Conservation (phyloP, 2,329 filamentous ascomycete genomes). For the Sodiomyces alkalinus region DNA sequence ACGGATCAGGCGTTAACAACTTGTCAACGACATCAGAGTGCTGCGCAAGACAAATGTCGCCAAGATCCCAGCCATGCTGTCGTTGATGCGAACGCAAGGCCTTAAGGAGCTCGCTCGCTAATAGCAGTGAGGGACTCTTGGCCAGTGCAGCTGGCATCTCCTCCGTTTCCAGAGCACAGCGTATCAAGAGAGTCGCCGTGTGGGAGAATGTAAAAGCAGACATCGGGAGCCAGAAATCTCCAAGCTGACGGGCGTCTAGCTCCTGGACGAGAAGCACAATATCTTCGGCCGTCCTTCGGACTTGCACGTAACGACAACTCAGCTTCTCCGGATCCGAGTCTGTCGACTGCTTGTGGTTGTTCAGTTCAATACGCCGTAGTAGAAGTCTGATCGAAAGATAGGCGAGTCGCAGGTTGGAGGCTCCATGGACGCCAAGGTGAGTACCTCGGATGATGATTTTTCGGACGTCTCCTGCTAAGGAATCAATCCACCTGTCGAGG, state of each 20-base stretch:
- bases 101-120: slow-evolving; percentile 25
- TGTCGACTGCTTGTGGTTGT: slow-evolving; percentile 18
- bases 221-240: slow-evolving; percentile 34
- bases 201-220: slow-evolving; percentile 31
- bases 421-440: slow-evolving; percentile 24
- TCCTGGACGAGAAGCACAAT: slow-evolving; percentile 32
- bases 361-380: slow-evolving; percentile 29
- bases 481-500: slow-evolving; percentile 28
- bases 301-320: slow-evolving; percentile 20
- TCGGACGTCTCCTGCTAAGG: slow-evolving; percentile 20
- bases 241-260: slow-evolving; percentile 23
- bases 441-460: slow-evolving; percentile 25
- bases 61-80: slow-evolving; percentile 30
- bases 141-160: slow-evolving; percentile 18
- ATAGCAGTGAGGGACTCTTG: slow-evolving; percentile 22
- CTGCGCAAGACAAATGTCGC: slow-evolving; percentile 31
- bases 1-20: slow-evolving; percentile 12
- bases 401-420: slow-evolving; percentile 33
- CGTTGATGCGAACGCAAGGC: slow-evolving; percentile 23
- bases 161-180: slow-evolving; percentile 29
- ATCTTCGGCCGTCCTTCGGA: slow-evolving; percentile 29
- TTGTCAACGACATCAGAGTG: slow-evolving; percentile 31
- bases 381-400: slow-evolving; percentile 33
- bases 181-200: slow-evolving; percentile 32
- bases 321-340: not conserved